Evolutionary conservation across 1,139 yeast species (phyloP), one percentile per base, ranked within the genome.

Genomic region (Saccharomyces hybrid): DNA sequence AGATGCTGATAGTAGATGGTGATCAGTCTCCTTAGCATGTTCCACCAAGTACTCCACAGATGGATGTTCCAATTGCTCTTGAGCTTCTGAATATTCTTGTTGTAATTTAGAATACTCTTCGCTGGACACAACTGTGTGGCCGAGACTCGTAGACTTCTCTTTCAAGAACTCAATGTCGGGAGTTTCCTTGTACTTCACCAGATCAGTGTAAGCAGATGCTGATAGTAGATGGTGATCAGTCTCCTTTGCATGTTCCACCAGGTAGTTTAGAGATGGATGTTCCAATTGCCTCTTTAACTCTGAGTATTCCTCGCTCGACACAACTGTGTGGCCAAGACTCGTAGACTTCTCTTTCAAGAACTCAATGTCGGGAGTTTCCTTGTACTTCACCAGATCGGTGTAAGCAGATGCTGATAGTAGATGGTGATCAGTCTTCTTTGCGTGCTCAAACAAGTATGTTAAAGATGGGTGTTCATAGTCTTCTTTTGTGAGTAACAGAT

Each of bases 341-440:
- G 55, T 42, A 2, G 74, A 67, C 49, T 70, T 65, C 9, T 63
- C 62, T 4, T 53, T 54, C 51, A 71, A 68, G 14, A 64, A 65
- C 28, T 61, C 46, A 5, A 49, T 47, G 1, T 63, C 49, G 11
- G 71, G 59, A 1, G 11, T 48, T 8, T 55, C 50, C 11, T 58
- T 28, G 26, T 24, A 49, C 11, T 38, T 51, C 11, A 27, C 26
- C 8, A 41, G 54, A 2, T 56, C 56, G 5, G 62, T 58, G 47
- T 62, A 59, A 11, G 64, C 66, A 1, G 61, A 57, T 5, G 42
- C 31, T 21, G 52, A 54, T 4, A 59, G 28, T 1, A 51, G 1
- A 7, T 47, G 47, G 16, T 47, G 34, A 12, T 47, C 21, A 14
- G 47, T 27, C 19, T 28, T 16, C 21, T 46, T 47, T 12, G 53